Conservation (phyloP, 768 basidiomycete genomes). For the Amanita thiersii region DNA sequence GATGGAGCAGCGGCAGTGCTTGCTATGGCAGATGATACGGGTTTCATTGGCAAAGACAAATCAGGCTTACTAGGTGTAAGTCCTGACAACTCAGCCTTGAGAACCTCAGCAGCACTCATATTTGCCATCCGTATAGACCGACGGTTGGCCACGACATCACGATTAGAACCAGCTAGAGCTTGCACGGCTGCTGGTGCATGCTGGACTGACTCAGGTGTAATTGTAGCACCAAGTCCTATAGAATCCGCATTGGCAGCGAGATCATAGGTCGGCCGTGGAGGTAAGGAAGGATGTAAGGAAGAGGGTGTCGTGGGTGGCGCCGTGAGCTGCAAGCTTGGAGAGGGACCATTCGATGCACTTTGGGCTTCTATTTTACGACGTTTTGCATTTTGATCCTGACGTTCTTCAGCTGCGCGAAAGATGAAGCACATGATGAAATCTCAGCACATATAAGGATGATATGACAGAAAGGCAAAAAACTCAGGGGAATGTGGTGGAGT, state of each 20-base stretch:
- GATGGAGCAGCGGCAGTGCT: constrained; percentile 16
- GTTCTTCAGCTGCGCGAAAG: constrained; percentile 70
- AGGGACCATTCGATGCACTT: constrained; percentile 33
- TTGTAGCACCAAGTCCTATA: constrained; percentile 62
- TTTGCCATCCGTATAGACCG: constrained; percentile 92
- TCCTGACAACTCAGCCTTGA: constrained; percentile 83
- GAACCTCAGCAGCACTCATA: constrained; percentile 89
- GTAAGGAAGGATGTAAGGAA: constrained; percentile 50
- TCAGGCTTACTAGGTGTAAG: constrained; percentile 33
- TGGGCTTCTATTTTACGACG: constrained; percentile 64
- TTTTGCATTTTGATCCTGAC: constrained; percentile 88
- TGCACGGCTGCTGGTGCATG: constrained; percentile 56
- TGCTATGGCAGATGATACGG: constrained; percentile 19
- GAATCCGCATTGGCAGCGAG: constrained; percentile 75
- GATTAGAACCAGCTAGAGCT: constrained; percentile 80
- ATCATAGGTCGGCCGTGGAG: constrained; percentile 55
- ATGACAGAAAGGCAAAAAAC: constrained; percentile 11
- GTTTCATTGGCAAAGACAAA: constrained; percentile 29
- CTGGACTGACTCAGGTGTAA: constrained; percentile 48
- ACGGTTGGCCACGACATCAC: constrained; percentile 84
- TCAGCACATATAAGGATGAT: constrained; percentile 10
- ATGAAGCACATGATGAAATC: constrained; percentile 19
- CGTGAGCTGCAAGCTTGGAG: constrained; percentile 40
- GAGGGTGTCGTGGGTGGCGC: constrained; percentile 33
- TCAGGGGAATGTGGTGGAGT: constrained; percentile 10